phyloP scores from a whole-genome alignment of 768 basidiomycete species.

The Kwoniella sp. region DNA sequence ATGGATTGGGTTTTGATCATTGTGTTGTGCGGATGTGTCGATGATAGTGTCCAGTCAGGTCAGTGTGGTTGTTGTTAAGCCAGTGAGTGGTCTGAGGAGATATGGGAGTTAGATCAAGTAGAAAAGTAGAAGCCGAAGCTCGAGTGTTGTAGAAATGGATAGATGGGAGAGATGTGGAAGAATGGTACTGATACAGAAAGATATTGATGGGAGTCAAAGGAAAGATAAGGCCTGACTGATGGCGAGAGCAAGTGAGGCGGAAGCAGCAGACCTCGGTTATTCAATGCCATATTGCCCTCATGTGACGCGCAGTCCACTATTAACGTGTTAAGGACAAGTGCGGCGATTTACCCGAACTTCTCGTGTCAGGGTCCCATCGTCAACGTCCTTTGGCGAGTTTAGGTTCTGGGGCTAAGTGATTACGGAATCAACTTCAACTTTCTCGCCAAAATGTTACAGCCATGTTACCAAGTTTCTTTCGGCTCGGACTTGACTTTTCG shows the following conservation, averaged over 20 bases:
- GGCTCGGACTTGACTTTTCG: too few species aligned
- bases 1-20: slow-evolving; percentile 11
- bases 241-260: neutral
- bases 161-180: neutral
- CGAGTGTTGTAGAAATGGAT: too few species aligned
- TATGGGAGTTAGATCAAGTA: too few species aligned
- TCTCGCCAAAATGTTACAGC: too few species aligned
- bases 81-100: neutral
- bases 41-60: too few species aligned
- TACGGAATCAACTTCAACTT: too few species aligned
- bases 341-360: slow-evolving; percentile 19
- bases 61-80: neutral
- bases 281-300: slow-evolving; percentile 5
- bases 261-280: slow-evolving; percentile 12
- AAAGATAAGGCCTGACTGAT: neutral
- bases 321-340: neutral
- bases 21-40: neutral
- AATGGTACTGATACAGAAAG: neutral
- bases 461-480: too few species aligned
- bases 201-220: neutral
- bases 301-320: neutral
- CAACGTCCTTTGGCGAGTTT: too few species aligned
- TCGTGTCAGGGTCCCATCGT: too few species aligned
- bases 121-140: too few species aligned
- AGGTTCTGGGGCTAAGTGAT: too few species aligned